These are phyloP conservation scores for Fusarium metavorans DNA, from an alignment of 2,329 filamentous ascomycete species.

Conservation along the genomic window DNA sequence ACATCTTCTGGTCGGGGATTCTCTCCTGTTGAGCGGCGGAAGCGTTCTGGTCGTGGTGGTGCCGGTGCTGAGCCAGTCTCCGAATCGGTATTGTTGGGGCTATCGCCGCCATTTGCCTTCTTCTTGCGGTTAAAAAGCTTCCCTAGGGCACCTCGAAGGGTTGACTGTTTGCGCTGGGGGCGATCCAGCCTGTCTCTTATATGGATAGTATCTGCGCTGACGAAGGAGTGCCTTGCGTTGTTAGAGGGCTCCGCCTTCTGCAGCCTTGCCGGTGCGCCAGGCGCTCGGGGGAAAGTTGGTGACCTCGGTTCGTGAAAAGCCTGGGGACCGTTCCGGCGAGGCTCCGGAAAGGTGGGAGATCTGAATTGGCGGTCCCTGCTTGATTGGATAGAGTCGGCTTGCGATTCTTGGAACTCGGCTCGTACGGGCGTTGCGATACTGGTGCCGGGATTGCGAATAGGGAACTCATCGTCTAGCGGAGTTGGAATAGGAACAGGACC, in stretches of 20 bases:
- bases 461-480: slow-evolving; percentile 65
- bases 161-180: slow-evolving; percentile 69
- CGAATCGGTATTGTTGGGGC: slow-evolving; percentile 39
- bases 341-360: slow-evolving; percentile 32
- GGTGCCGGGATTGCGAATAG: slow-evolving; percentile 59
- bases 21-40: slow-evolving; percentile 34
- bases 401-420: slow-evolving; percentile 38
- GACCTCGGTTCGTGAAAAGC: slow-evolving; percentile 22
- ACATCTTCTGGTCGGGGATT: slow-evolving; percentile 26
- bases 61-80: slow-evolving; percentile 36
- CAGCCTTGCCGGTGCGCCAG: slow-evolving; percentile 25
- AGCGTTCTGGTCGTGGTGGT: slow-evolving; percentile 42
- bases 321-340: slow-evolving; percentile 26
- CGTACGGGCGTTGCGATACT: slow-evolving; percentile 51
- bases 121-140: slow-evolving; percentile 70
- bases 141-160: slow-evolving; percentile 66
- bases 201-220: slow-evolving; percentile 52
- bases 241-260: slow-evolving; percentile 50
- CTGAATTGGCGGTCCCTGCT: slow-evolving; percentile 22
- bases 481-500: slow-evolving; percentile 68
- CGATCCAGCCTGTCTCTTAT: slow-evolving; percentile 36
- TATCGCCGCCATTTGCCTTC: slow-evolving; percentile 51
- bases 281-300: slow-evolving; percentile 17
- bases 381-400: slow-evolving; percentile 18
- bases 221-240: slow-evolving; percentile 60